Base-by-base conservation (phyloP, 805 yeast genomes). In the Suhomyces vadensis region DNA sequence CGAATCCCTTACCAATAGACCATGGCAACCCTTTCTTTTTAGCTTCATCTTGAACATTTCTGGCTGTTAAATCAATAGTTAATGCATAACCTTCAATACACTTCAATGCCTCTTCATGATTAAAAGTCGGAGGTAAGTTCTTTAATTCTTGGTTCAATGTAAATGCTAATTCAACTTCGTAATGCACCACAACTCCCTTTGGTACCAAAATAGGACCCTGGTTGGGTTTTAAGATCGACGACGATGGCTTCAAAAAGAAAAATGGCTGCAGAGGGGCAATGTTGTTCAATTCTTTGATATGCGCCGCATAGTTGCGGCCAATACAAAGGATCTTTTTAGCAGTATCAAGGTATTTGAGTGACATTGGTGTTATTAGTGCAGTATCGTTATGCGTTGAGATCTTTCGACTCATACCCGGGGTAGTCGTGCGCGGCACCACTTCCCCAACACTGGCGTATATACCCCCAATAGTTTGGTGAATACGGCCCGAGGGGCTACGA, bases 291-390 rank as follows among this genome's bases (percentile, higher is more conserved):
- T 94, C 99, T 50, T 85, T 79, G 60, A 90, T 87, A 58, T 94
- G 99, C 16, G 96, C 97, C n/a, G 89, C 95, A 62, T 90, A 94
- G 67, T 94, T 94, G 56, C 99, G 84, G 36, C 99, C 99, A 53
- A 94, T 92, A 65, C 99, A 94, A 13, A 94, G 78, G 58, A 92
- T 79, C 68, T 94, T 94, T 27, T 83, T 76, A 2, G 88, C 90
- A 14, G 69, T 57, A 44, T 78, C 81, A 33, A 83, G 68, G 60
- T 84, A 86, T 23, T 69, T 62, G 41, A 65, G 47, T 8, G 58
- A 56, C 62, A 58, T 56, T 37, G 39, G 14, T 37, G 22, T 31
- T 8, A 20, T 4, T 5, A 8, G 9, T n/a, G n/a, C n/a, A n/a
- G n/a, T n/a, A n/a, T n/a, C n/a, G n/a, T n/a, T n/a, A n/a, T n/a